These are phyloP conservation scores for Trichoderma aggressivum DNA, from an alignment of 2,329 filamentous ascomycete species.

Conservation along the genomic window DNA sequence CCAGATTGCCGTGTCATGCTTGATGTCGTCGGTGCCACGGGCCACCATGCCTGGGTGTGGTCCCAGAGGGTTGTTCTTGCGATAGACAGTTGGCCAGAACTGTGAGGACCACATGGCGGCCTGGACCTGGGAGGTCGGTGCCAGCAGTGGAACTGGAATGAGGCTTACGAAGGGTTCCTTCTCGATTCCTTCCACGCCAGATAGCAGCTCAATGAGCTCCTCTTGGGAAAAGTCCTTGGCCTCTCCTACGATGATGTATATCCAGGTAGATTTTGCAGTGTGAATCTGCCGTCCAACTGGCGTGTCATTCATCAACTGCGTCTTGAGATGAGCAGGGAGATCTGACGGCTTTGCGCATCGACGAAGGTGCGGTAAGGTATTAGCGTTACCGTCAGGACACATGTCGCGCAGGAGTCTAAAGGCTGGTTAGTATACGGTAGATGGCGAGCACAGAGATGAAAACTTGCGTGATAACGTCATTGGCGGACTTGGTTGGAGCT, in stretches of 20 bases:
- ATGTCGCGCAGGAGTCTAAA: conserved; percentile 53
- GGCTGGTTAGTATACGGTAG: conserved; percentile 21
- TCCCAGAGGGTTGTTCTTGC: conserved; percentile 82
- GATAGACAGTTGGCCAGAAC: conserved; percentile 84
- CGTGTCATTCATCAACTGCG: conserved; percentile 58
- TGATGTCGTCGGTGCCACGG: conserved; percentile 66
- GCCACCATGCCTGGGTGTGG: conserved; percentile 74
- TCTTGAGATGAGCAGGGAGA: conserved; percentile 63
- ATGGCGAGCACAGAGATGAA: background rate
- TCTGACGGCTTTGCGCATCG: conserved; percentile 70
- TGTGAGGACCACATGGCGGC: conserved; percentile 69
- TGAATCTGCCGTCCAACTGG: conserved; percentile 53
- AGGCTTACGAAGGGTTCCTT: conserved; percentile 56
- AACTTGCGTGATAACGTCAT: conserved; percentile 67
- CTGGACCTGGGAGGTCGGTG: conserved; percentile 73
- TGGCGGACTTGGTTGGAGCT: conserved; percentile 68
- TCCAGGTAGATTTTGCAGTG: conserved; percentile 58
- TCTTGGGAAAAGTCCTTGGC: conserved; percentile 50
- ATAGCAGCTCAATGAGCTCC: conserved; percentile 49
- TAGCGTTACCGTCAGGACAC: conserved; percentile 58
- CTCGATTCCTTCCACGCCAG: conserved; percentile 49
- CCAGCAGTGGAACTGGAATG: conserved; percentile 67
- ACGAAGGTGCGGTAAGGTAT: conserved; percentile 68
- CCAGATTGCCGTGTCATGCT: conserved; percentile 60
- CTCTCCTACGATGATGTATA: conserved; percentile 56